A percentile compares a stretch with the other conserved stretches of the same genome.
phyloP scores from a whole-genome alignment of 1,139 yeast species.

The Sugiyamaella castrensis region DNA sequence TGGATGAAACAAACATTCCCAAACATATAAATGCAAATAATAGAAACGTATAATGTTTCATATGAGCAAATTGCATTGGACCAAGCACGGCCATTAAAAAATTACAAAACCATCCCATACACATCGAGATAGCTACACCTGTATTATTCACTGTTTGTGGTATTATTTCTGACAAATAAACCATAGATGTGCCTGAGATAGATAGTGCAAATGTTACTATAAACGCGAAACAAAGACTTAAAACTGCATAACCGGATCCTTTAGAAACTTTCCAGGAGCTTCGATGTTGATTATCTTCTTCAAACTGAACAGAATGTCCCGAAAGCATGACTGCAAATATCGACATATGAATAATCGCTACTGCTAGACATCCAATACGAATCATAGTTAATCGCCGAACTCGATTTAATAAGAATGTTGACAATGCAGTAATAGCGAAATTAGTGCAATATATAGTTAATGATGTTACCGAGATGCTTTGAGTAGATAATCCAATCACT shows the following conservation, averaged over 20 bases:
- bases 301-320: slow-evolving; percentile 14
- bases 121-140: slow-evolving; percentile 54
- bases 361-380: slow-evolving; percentile 32
- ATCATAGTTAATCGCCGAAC: slow-evolving; percentile 40
- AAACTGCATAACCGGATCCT: slow-evolving; percentile 41
- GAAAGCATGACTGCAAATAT: slow-evolving; percentile 40
- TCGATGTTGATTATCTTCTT: slow-evolving; percentile 19
- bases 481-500: slow-evolving; percentile 25
- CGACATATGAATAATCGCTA: slow-evolving; percentile 42
- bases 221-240: slow-evolving; percentile 49
- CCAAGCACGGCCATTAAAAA: slow-evolving; percentile 33
- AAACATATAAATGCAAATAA: slow-evolving; percentile 15
- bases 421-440: slow-evolving; percentile 44
- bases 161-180: slow-evolving; percentile 56
- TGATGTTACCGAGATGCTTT: slow-evolving; percentile 23
- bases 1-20: slow-evolving; percentile 3
- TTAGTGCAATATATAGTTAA: slow-evolving; percentile 29
- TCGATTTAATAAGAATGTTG: slow-evolving; percentile 38
- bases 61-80: slow-evolving; percentile 42
- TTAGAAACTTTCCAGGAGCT: slow-evolving; percentile 38
- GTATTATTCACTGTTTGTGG: slow-evolving; percentile 48
- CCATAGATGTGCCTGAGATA: slow-evolving; percentile 34
- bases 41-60: slow-evolving; percentile 14
- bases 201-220: slow-evolving; percentile 52
- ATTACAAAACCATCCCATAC: slow-evolving; percentile 52